Evolutionary conservation across 805 yeast genomes (phyloP), one percentile per base, ranked within the genome.

Genomic region (Monosporozyma solicola): DNA sequence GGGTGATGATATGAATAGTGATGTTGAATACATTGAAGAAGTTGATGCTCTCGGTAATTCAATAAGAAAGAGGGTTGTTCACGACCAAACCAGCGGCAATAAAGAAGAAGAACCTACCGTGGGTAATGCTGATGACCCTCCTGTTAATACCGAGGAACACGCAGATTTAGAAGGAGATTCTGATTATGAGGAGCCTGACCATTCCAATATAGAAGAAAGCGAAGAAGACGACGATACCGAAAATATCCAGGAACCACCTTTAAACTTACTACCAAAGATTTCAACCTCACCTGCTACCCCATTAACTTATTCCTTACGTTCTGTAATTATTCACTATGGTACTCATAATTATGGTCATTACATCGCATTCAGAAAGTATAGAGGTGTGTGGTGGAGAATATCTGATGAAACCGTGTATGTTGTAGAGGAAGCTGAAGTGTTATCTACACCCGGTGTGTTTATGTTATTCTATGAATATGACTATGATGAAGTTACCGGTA

Each of bases 261-360:
- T 52, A 16, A 51, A 47, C 2, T 31, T 51, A 1, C 45, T 52
- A 2, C 32, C 57, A 24, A 51, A 45, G 20, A 47, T 60, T 1
- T 59, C 55, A 3, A 33, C 24, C 35, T 29, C 48, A 2, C 68
- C 71, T 5, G 64, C 70, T 54, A 77, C 81, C 2, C 74, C 76
- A 2, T 66, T 85, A 46, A 72, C 76, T 3, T 92, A 92, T 67
- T 76, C 82, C 41, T 75, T 92, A 56, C 87, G 87, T 63, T 87
- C 97, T 0, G 94, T 87, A 1, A 87, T 92, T 47, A 83, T 92
- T 1, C 99, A 92, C 68, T 91, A 85, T 66, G 99, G 99, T 49
- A 86, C 96, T 0, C 97, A 94, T 61, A 90, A 92, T 61, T 94
- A 89, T 66, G 99, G 99, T n/a, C 99, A 92, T 68, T 92, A 92